phyloP scores from a whole-genome alignment of 169 alveolate species.

The Eimeria sp. region DNA sequence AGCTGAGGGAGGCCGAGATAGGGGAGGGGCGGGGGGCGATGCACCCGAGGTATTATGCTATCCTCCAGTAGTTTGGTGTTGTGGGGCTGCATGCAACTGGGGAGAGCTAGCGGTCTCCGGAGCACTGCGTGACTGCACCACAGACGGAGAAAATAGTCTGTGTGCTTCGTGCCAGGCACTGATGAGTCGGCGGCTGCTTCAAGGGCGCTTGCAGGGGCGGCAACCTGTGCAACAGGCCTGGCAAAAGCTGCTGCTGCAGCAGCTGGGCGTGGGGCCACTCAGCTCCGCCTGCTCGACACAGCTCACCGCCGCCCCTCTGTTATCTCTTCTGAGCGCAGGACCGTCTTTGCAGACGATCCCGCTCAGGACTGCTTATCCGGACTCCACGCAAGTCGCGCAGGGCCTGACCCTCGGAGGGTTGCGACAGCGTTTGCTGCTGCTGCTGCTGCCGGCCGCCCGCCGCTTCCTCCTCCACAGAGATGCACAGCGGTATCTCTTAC shows the following conservation, averaged over 20 bases:
- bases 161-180: not conserved
- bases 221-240: slow-evolving; percentile 20
- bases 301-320: slow-evolving; percentile 3
- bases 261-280: slow-evolving; percentile 50
- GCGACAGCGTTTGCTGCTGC: slow-evolving; percentile 36
- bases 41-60: too few relatives aligned
- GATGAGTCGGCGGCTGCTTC: not conserved
- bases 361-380: not conserved
- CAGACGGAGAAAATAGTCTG: not conserved
- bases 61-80: slow-evolving; percentile 47
- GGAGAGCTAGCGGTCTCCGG: not conserved
- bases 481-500: slow-evolving; percentile 9
- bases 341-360: not conserved
- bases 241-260: slow-evolving; percentile 55
- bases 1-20: not conserved
- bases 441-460: slow-evolving; percentile 68
- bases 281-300: slow-evolving; percentile 36
- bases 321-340: not conserved
- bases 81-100: slow-evolving; percentile 48
- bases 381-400: not conserved
- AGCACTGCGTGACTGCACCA: slow-evolving; percentile 35
- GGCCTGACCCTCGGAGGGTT: slow-evolving; percentile 7
- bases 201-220: slow-evolving; percentile 1
- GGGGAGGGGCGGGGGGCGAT: not conserved
- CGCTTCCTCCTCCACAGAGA: slow-evolving; percentile 55